Percentiles rank a stretch among this genome's conserved stretches.
Conservation (phyloP, 2,329 filamentous ascomycete genomes). For the Didymosphaeria variabile region DNA sequence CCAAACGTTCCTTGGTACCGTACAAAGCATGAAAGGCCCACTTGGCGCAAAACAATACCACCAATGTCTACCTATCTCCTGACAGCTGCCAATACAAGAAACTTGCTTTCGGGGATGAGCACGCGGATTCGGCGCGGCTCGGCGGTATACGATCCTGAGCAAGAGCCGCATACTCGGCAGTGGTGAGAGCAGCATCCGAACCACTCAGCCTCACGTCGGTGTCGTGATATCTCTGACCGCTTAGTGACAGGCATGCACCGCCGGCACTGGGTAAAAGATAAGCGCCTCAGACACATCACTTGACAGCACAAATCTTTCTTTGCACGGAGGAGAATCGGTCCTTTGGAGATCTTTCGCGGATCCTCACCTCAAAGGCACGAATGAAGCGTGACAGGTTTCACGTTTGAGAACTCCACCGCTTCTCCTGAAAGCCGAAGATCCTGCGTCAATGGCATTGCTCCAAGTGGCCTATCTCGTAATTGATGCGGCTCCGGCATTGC, state of each 20-base stretch:
- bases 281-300: neutral
- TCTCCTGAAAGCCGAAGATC: neutral
- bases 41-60: constrained; percentile 2
- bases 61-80: neutral
- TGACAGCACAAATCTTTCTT: neutral
- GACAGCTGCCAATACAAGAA: neutral
- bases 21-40: neutral
- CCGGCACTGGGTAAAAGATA: neutral
- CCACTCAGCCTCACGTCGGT: constrained; percentile 1
- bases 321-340: neutral
- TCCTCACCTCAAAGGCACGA: neutral
- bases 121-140: neutral
- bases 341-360: neutral
- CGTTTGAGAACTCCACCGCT: neutral
- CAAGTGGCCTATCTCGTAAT: too few relatives aligned
- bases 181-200: neutral
- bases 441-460: neutral
- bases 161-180: neutral
- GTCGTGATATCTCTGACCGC: constrained; percentile 2
- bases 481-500: too few relatives aligned
- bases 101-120: neutral
- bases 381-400: neutral
- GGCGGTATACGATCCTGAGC: neutral
- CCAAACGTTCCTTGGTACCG: neutral
- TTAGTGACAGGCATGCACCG: neutral